Conservation (phyloP, 345 rosid genomes). For the Acer campestre region DNA sequence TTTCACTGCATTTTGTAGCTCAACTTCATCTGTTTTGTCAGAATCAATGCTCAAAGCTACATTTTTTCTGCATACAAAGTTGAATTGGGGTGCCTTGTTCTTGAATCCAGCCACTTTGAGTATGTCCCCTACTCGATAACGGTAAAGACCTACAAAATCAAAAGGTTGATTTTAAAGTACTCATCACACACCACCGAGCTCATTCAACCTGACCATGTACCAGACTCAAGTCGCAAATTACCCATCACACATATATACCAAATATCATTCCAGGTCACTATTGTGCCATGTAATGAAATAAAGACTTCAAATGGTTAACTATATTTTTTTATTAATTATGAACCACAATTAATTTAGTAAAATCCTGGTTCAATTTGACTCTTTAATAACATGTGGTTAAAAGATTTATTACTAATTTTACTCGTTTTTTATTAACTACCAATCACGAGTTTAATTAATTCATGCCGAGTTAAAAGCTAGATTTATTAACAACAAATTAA, state of each 20-base stretch:
- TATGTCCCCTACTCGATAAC: slow-evolving; percentile 64
- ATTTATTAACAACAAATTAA: neutral
- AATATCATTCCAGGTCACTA: neutral
- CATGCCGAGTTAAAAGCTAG: neutral
- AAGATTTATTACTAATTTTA: neutral
- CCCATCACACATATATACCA: neutral
- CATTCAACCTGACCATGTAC: too few relatives aligned
- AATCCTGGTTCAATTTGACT: neutral
- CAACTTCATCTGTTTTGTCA: slow-evolving; percentile 59
- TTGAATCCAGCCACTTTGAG: slow-evolving; percentile 56
- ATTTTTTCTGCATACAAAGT: slow-evolving; percentile 54
- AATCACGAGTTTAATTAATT: neutral
- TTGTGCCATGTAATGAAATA: neutral
- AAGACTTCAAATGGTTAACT: neutral
- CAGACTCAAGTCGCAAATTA: too few relatives aligned
- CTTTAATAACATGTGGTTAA: neutral
- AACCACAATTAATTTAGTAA: neutral
- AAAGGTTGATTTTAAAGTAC: neutral
- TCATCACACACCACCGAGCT: neutral
- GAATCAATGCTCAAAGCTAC: slow-evolving; percentile 55
- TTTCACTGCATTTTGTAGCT: slow-evolving; percentile 51
- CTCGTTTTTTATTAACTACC: too few relatives aligned
- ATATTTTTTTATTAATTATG: neutral
- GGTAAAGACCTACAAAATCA: slow-evolving; percentile 43
- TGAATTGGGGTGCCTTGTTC: slow-evolving; percentile 58